phyloP scores from a whole-genome alignment of 2,329 filamentous ascomycete genomes.

The Calonectria naviculata region DNA sequence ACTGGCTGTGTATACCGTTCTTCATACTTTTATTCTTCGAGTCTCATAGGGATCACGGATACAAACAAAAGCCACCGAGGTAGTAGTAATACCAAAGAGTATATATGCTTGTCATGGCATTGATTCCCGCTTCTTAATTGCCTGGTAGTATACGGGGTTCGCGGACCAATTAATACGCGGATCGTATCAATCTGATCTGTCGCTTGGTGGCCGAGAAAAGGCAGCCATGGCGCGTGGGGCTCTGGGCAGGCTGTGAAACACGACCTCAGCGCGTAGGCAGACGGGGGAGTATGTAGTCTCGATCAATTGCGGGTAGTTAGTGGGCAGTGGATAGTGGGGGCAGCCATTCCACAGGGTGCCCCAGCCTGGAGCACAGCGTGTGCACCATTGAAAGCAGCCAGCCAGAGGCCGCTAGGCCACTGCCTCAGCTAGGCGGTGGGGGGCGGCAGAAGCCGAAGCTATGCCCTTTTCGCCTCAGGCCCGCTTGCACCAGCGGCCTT shows the following conservation, averaged over 20 bases:
- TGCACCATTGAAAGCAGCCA: background rate
- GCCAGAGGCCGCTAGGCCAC: background rate
- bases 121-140: background rate
- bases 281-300: background rate
- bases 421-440: constrained; percentile 36
- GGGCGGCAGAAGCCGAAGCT: constrained; percentile 35
- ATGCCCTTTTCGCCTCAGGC: constrained; percentile 26
- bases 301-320: constrained; percentile 1
- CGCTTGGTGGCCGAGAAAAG: background rate
- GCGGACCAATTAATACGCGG: background rate
- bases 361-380: background rate
- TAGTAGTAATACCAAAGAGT: background rate
- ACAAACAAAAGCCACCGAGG: background rate
- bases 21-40: constrained; percentile 8
- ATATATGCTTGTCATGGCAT: background rate
- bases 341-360: background rate
- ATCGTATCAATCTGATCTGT: background rate
- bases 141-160: background rate
- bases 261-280: background rate
- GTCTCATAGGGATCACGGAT: constrained; percentile 11
- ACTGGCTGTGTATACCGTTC: constrained; percentile 11
- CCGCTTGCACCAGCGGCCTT: constrained; percentile 36
- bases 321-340: background rate
- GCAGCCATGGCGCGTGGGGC: background rate
- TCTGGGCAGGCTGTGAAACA: background rate